A percentile compares a stretch with the other conserved stretches of the same genome.
phyloP scores from a whole-genome alignment of 106 monocot genomes.

The Iris macrosiphon region DNA sequence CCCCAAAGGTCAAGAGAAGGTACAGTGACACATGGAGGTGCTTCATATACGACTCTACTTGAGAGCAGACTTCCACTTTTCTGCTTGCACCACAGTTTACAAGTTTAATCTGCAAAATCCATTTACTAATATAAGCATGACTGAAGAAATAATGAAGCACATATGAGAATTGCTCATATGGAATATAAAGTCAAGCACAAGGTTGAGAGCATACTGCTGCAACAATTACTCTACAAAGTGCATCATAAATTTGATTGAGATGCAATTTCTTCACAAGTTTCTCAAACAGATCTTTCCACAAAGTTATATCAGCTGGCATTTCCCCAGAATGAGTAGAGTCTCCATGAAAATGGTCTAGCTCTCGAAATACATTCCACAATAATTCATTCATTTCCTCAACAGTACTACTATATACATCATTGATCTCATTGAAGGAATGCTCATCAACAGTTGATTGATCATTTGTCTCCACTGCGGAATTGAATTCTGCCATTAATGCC shows the following conservation, averaged over 20 bases:
- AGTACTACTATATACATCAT: slow-evolving; percentile 16
- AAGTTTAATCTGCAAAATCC: slow-evolving; percentile 35
- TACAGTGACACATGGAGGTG: slow-evolving; percentile 29
- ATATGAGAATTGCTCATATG: not conserved
- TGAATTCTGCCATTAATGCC: slow-evolving; percentile 17
- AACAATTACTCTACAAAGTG: slow-evolving; percentile 20
- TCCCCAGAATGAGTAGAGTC: slow-evolving; percentile 10
- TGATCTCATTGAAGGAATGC: slow-evolving; percentile 9
- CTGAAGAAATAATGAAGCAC: not conserved
- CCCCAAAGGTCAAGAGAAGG: slow-evolving; percentile 29
- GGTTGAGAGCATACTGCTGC: slow-evolving; percentile 30
- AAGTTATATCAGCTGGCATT: slow-evolving; percentile 30
- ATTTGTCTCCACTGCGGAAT: slow-evolving; percentile 3
- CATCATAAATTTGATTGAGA: slow-evolving; percentile 38
- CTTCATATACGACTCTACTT: slow-evolving; percentile 28
- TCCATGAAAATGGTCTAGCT: slow-evolving; percentile 5
- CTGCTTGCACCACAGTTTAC: slow-evolving; percentile 15
- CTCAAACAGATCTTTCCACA: slow-evolving; percentile 52
- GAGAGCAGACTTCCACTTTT: slow-evolving; percentile 30
- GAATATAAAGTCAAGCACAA: not conserved
- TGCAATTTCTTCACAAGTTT: slow-evolving; percentile 29
- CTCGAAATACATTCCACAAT: slow-evolving; percentile 17
- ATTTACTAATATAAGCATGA: not conserved
- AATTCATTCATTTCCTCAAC: slow-evolving; percentile 17
- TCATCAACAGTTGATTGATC: slow-evolving; percentile 10